phyloP scores from a whole-genome alignment of 257 asterid species.

The Forsythia viridissima region DNA sequence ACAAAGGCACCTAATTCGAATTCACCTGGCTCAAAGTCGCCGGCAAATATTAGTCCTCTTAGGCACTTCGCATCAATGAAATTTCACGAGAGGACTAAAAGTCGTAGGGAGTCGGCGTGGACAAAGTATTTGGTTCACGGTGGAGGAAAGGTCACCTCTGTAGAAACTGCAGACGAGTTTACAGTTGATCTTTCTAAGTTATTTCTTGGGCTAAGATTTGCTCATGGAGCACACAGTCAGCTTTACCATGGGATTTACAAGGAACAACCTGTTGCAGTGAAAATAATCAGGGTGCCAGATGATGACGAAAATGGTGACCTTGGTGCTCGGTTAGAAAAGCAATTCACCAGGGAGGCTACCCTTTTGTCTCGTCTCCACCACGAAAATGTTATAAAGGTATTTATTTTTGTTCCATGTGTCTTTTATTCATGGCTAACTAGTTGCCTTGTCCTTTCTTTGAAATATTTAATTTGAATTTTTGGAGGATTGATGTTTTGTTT shows the following conservation, averaged over 20 bases:
- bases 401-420: background rate
- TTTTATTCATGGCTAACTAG: background rate
- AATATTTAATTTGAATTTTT: background rate
- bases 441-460: background rate
- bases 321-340: slow-evolving; percentile 59
- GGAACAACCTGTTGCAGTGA: slow-evolving; percentile 67
- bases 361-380: slow-evolving; percentile 70
- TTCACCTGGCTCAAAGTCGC: slow-evolving; percentile 37
- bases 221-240: slow-evolving; percentile 70
- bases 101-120: slow-evolving; percentile 63
- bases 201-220: slow-evolving; percentile 57
- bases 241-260: slow-evolving; percentile 63
- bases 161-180: slow-evolving; percentile 52
- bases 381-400: slow-evolving; percentile 64
- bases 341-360: slow-evolving; percentile 61
- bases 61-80: slow-evolving; percentile 48
- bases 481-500: background rate
- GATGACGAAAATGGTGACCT: slow-evolving; percentile 61
- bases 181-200: slow-evolving; percentile 58
- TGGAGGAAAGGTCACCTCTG: slow-evolving; percentile 70
- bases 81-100: slow-evolving; percentile 42
- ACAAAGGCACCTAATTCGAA: slow-evolving; percentile 23
- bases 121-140: slow-evolving; percentile 66
- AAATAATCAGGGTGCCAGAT: slow-evolving; percentile 60
- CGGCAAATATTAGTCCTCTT: slow-evolving; percentile 44